Evolutionary conservation across 2,329 filamentous ascomycete genomes (phyloP).

Genomic region (Dothideomycetes sp.): DNA sequence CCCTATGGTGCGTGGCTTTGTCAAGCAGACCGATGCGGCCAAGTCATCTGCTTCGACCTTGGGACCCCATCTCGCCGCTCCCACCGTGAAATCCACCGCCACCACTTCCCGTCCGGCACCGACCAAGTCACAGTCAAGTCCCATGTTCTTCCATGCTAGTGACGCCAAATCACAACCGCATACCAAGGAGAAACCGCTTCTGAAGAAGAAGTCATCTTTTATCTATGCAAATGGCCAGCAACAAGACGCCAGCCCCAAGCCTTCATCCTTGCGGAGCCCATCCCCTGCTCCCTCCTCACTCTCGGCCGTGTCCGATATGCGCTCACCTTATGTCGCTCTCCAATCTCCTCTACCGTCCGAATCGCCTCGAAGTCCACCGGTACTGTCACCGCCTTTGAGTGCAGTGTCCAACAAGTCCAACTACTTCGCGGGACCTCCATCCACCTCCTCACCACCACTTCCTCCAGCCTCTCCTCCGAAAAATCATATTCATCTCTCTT

Average conservation of each 20-base stretch:
- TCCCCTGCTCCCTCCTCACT: constrained; percentile 28
- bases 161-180: constrained; percentile 49
- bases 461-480: constrained; percentile 38
- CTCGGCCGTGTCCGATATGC: constrained; percentile 16
- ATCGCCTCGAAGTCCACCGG: constrained; percentile 18
- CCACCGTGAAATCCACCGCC: neutral
- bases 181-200: constrained; percentile 25
- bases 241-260: constrained; percentile 28
- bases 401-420: constrained; percentile 22
- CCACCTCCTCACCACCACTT: constrained; percentile 15
- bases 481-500: constrained; percentile 40
- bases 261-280: constrained; percentile 1
- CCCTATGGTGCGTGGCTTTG: constrained; percentile 9
- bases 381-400: constrained; percentile 26
- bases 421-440: constrained; percentile 22
- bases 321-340: constrained; percentile 4
- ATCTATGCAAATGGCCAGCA: constrained; percentile 43
- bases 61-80: neutral
- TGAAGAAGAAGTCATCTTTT: constrained; percentile 40
- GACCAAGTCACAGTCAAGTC: neutral
- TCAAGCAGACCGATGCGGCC: neutral
- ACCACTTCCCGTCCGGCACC: constrained; percentile 1
- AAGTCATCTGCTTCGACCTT: neutral
- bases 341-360: constrained; percentile 1
- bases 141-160: constrained; percentile 77